phyloP scores from a whole-genome alignment of 306 rosid genomes.

The Cicer cuneatum region DNA sequence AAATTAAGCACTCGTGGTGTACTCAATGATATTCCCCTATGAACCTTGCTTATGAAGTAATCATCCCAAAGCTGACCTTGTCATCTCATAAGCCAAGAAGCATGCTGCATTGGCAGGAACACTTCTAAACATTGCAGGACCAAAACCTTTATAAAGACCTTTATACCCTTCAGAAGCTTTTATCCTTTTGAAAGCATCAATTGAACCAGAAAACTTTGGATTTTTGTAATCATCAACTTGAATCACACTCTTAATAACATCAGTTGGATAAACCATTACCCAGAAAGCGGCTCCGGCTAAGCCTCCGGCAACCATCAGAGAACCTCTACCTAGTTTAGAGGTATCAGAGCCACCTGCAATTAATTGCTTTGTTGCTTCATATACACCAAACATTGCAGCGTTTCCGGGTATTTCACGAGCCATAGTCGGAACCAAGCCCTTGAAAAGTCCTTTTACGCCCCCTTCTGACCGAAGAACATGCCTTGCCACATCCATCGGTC shows the following conservation, averaged over 20 bases:
- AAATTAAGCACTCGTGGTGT: conserved; percentile 18
- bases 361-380: conserved; percentile 72
- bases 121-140: conserved; percentile 93
- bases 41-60: conserved; percentile 18
- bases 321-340: conserved; percentile 79
- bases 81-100: conserved; percentile 92
- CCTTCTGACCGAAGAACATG: conserved; percentile 87
- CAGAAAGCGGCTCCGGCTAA: conserved; percentile 89
- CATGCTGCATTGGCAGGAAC: conserved; percentile 97
- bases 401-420: conserved; percentile 95
- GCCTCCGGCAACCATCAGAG: conserved; percentile 85
- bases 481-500: conserved; percentile 93
- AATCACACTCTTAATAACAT: conserved; percentile 88
- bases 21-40: conserved; percentile 30
- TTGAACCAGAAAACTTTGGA: conserved; percentile 79
- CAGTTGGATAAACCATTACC: conserved; percentile 83
- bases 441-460: conserved; percentile 83
- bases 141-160: conserved; percentile 94
- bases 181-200: conserved; percentile 82
- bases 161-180: conserved; percentile 71
- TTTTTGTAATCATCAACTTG: conserved; percentile 89
- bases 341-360: conserved; percentile 90
- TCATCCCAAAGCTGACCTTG: conserved; percentile 83
- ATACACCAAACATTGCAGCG: conserved; percentile 93
- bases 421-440: conserved; percentile 88